phyloP scores from a whole-genome alignment of 139 green algal genomes.

The Spirogloea muscicola region DNA sequence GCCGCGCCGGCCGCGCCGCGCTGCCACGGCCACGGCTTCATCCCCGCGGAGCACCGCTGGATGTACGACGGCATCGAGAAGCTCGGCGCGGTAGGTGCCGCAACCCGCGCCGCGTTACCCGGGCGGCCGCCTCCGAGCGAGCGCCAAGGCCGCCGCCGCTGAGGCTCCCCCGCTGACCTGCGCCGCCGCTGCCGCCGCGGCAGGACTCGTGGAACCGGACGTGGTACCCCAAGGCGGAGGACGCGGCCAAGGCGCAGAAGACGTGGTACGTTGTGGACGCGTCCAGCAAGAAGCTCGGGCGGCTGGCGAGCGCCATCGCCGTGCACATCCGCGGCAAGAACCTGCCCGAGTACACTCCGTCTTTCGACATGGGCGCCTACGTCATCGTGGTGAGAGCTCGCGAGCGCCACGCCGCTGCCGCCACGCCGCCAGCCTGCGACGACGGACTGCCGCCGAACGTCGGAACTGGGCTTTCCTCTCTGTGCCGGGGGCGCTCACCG shows the following conservation, averaged over 20 bases:
- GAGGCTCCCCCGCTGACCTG: too few species aligned
- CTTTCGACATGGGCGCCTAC: slow-evolving; percentile 93
- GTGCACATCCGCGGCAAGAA: slow-evolving; percentile 91
- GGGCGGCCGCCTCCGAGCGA: too few species aligned
- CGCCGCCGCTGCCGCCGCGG: too few species aligned
- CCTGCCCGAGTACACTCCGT: slow-evolving; percentile 77
- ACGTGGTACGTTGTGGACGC: slow-evolving; percentile 92
- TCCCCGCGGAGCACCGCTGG: slow-evolving; percentile 14
- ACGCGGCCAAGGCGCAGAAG: slow-evolving; percentile 76
- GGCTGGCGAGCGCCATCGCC: slow-evolving; percentile 79
- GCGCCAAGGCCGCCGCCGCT: too few species aligned
- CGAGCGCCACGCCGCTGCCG: too few species aligned
- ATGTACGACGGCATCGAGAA: slow-evolving; percentile 37
- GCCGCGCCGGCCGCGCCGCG: too few species aligned
- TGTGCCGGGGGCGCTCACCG: too few species aligned
- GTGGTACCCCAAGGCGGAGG: slow-evolving; percentile 89
- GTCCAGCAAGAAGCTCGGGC: slow-evolving; percentile 74
- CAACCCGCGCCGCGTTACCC: too few species aligned
- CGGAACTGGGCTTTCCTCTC: too few species aligned
- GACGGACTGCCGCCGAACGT: too few species aligned
- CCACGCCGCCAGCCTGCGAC: too few species aligned
- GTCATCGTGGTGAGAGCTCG: slow-evolving; percentile 95
- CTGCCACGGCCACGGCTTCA: slow-evolving; percentile 10
- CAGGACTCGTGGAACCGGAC: slow-evolving; percentile 86
- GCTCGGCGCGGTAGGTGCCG: slow-evolving; percentile 14